phyloP scores from a whole-genome alignment of 805 yeast genomes.

The Candida hungchunana region DNA sequence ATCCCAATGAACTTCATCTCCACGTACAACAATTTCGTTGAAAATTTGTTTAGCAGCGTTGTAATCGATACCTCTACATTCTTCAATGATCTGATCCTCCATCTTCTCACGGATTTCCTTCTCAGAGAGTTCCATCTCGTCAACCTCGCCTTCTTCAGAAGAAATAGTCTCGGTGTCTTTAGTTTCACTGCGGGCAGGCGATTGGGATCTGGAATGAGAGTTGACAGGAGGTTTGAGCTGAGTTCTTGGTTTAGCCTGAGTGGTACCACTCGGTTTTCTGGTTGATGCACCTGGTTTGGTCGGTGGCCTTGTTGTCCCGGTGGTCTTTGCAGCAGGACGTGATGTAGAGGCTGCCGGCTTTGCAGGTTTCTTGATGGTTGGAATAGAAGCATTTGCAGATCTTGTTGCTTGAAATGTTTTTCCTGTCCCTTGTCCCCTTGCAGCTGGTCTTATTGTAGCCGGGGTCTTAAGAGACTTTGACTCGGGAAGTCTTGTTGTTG shows the following conservation, averaged over 20 bases:
- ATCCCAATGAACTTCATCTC: slow-evolving; percentile 94
- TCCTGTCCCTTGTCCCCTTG: slow-evolving; percentile 4
- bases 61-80: slow-evolving; percentile 67
- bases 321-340: slow-evolving; percentile 1
- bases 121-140: slow-evolving; percentile 25
- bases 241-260: slow-evolving; percentile 2
- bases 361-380: slow-evolving; percentile 9
- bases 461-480: slow-evolving; percentile 5
- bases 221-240: slow-evolving; percentile 7
- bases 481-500: slow-evolving; percentile 11
- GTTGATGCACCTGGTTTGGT: slow-evolving; percentile 6
- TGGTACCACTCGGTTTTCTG: slow-evolving; percentile 3
- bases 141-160: slow-evolving; percentile 17
- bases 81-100: slow-evolving; percentile 29
- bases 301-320: neutral
- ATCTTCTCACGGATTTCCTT: slow-evolving; percentile 27
- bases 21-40: slow-evolving; percentile 84
- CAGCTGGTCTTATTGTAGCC: slow-evolving; percentile 4
- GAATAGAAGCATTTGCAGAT: slow-evolving; percentile 3
- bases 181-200: slow-evolving; percentile 17
- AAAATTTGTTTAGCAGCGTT: slow-evolving; percentile 78
- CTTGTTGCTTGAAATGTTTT: slow-evolving; percentile 7
- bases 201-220: slow-evolving; percentile 19
- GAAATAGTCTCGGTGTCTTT: slow-evolving; percentile 25
- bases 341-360: slow-evolving; percentile 4